phyloP scores from a whole-genome alignment of 352 stramenopile species.

The Phytophthora ohioensis region DNA sequence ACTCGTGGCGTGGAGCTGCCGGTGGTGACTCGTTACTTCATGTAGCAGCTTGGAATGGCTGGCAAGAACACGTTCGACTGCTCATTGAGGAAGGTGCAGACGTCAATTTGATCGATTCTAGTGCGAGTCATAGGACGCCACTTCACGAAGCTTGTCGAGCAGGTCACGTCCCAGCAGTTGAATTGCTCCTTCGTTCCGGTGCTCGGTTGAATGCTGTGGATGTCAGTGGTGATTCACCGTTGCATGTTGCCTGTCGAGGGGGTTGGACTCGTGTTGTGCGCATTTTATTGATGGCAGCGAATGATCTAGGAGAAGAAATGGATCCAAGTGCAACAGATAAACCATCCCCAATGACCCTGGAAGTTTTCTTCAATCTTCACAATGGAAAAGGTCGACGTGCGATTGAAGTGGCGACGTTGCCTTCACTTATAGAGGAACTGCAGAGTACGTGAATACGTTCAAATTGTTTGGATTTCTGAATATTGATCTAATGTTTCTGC shows the following conservation, averaged over 20 bases:
- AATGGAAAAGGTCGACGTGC: constrained; percentile 59
- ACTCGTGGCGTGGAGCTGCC: constrained; percentile 27
- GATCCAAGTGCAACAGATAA: background rate
- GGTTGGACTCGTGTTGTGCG: constrained; percentile 54
- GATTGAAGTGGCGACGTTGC: constrained; percentile 56
- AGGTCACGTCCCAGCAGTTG: constrained; percentile 47
- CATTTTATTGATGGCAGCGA: constrained; percentile 48
- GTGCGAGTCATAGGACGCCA: constrained; percentile 47
- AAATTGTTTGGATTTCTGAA: background rate
- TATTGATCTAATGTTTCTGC: background rate
- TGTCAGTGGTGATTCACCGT: constrained; percentile 52
- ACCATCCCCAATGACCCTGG: constrained; percentile 8
- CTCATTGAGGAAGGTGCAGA: constrained; percentile 45
- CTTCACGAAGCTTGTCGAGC: constrained; percentile 69
- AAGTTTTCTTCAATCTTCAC: constrained; percentile 51
- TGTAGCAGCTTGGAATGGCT: constrained; percentile 56
- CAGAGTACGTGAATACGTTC: constrained; percentile 26
- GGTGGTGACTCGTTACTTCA: constrained; percentile 67
- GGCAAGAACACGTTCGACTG: constrained; percentile 33
- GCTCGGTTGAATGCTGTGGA: constrained; percentile 52
- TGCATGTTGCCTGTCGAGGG: constrained; percentile 63
- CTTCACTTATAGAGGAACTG: constrained; percentile 37
- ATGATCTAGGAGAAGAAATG: constrained; percentile 20
- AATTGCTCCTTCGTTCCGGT: constrained; percentile 49
- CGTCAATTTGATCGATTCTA: constrained; percentile 64